Percentiles rank a stretch among this genome's conserved stretches.
Evolutionary conservation across 768 basidiomycete genomes (phyloP).

Genomic region (Candolleomyces eurysporus): DNA sequence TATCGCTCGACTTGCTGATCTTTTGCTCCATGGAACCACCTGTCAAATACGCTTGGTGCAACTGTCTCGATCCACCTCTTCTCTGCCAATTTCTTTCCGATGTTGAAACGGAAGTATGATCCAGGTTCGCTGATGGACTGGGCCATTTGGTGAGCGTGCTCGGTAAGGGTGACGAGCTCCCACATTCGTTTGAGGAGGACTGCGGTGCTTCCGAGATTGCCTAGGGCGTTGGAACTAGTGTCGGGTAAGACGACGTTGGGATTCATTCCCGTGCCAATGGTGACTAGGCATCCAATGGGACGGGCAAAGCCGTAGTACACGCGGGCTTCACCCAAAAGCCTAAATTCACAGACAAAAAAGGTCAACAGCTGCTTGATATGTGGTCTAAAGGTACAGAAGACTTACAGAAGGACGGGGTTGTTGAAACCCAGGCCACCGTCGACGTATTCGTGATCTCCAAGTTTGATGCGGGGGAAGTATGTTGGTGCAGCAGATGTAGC

Average conservation of each 20-base stretch:
- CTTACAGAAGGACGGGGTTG: constrained; percentile 28
- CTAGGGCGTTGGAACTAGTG: constrained; percentile 9
- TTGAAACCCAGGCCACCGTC: constrained; percentile 32
- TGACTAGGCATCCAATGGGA: constrained; percentile 19
- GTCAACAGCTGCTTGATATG: too few relatives aligned
- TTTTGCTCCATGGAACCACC: constrained; percentile 12
- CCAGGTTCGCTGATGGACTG: constrained; percentile 13
- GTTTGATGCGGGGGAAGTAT: constrained; percentile 21
- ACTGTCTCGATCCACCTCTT: constrained; percentile 21
- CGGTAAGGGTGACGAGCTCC: constrained; percentile 16
- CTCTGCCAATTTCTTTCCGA: constrained; percentile 19
- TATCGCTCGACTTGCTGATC: constrained; percentile 12
- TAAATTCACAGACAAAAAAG: constrained; percentile 2
- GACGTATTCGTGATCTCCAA: constrained; percentile 24
- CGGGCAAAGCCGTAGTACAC: constrained; percentile 21
- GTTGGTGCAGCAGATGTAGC: constrained; percentile 35
- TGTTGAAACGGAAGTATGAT: constrained; percentile 23
- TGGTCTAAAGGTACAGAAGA: neutral
- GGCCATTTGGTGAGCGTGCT: constrained; percentile 17
- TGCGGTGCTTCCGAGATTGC: constrained; percentile 8
- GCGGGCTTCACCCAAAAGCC: constrained; percentile 25
- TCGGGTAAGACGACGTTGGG: constrained; percentile 18
- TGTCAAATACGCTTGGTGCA: constrained; percentile 13
- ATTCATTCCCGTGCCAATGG: constrained; percentile 24
- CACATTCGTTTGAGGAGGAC: constrained; percentile 14